Percentiles rank a stretch among this genome's conserved stretches.
Conservation (phyloP, 2,329 filamentous ascomycete genomes). For the Trichophyton equinum region DNA sequence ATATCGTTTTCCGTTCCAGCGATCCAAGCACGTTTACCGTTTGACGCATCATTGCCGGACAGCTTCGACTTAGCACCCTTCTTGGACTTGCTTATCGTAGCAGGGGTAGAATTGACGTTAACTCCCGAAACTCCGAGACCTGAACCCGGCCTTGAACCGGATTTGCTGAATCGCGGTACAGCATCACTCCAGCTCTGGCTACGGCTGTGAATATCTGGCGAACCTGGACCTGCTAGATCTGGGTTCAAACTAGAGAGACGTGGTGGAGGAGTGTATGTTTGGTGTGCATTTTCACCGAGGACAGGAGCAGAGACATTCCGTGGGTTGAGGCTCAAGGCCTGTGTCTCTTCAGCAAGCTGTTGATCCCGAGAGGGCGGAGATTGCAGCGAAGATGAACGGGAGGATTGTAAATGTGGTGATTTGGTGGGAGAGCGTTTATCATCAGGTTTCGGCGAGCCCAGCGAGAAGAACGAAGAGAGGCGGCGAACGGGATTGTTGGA, state of each 20-base stretch:
- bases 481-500: conserved; percentile 31
- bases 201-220: conserved; percentile 12
- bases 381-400: conserved; percentile 20
- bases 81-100: conserved; percentile 23
- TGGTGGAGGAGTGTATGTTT: conserved; percentile 29
- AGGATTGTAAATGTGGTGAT: conserved; percentile 14
- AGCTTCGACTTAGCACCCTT: conserved; percentile 24
- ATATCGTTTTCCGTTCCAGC: conserved; percentile 45
- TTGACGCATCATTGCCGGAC: conserved; percentile 14
- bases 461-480: conserved; percentile 35
- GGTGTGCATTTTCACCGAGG: conserved; percentile 14
- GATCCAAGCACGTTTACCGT: conserved; percentile 39
- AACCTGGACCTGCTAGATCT: conserved; percentile 16
- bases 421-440: not conserved
- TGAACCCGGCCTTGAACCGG: conserved; percentile 24
- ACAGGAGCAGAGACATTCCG: conserved; percentile 14
- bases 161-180: conserved; percentile 24
- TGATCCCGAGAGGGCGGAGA: conserved; percentile 15
- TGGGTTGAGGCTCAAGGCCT: conserved; percentile 1
- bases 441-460: conserved; percentile 26
- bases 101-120: conserved; percentile 31
- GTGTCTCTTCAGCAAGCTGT: conserved; percentile 6
- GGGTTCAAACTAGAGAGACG: conserved; percentile 28
- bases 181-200: conserved; percentile 24
- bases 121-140: conserved; percentile 13